These are phyloP conservation scores for Aphanomyces euteiches DNA, from an alignment of 352 stramenopile genomes.

Conservation along the genomic window DNA sequence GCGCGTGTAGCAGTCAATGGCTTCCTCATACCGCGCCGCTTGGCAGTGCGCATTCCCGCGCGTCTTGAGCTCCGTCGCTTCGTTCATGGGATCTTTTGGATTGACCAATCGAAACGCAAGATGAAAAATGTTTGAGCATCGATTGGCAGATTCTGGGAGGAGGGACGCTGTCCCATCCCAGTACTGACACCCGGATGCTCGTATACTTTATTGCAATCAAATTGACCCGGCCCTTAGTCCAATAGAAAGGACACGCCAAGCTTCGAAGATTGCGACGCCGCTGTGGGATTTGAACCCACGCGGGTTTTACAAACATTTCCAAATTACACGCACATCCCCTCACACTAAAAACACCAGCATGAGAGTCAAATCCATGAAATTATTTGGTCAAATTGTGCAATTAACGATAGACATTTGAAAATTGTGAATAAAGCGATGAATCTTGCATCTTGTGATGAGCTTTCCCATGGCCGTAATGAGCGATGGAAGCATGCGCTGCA, in stretches of 20 bases:
- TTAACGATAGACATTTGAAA: too few relatives aligned
- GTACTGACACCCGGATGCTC: conserved; percentile 83
- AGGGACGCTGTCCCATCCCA: conserved; percentile 40
- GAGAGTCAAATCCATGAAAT: too few relatives aligned
- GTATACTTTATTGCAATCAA: conserved; percentile 61
- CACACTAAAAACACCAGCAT: conserved; percentile 16
- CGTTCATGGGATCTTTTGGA: conserved; percentile 34
- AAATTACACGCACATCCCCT: not conserved
- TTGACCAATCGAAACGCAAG: not conserved
- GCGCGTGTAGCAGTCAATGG: conserved; percentile 46
- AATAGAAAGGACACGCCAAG: conserved; percentile 83
- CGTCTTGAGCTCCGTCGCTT: conserved; percentile 43
- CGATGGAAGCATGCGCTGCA: too few relatives aligned
- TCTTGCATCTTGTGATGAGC: too few relatives aligned
- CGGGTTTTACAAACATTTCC: not conserved
- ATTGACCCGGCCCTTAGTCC: conserved; percentile 89
- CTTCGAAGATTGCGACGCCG: conserved; percentile 73
- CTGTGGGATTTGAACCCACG: conserved; percentile 61
- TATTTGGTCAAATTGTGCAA: too few relatives aligned
- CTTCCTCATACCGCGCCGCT: conserved; percentile 41
- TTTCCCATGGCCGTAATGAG: too few relatives aligned
- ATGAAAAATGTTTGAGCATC: conserved; percentile 52
- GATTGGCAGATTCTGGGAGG: conserved; percentile 86
- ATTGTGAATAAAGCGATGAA: too few relatives aligned
- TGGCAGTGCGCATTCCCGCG: conserved; percentile 62